Base-by-base conservation (phyloP, 2,329 filamentous ascomycete species). In the Scleromitrula shiraiana region DNA sequence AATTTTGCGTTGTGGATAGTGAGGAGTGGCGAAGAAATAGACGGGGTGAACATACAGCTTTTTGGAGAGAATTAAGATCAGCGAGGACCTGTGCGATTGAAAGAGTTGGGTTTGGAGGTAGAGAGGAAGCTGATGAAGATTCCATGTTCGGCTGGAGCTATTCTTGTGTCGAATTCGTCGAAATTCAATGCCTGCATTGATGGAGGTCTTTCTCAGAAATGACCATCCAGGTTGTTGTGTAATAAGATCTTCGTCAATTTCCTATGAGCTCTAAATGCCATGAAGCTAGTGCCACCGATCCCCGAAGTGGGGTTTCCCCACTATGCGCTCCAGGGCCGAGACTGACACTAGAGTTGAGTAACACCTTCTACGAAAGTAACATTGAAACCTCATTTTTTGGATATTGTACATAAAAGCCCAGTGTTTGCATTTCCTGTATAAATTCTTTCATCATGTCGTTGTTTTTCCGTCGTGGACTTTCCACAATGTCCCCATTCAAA, bases 401-500 rank as follows among this genome's bases (percentile, higher is more conserved):
- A 41, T 14, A 38, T 14, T 42, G 29, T 35, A 41, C 15, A 35
- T 27, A 23, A 14, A 12, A 12, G 33, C 27, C 30, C 33, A 14
- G 24, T 2, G 15, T n/a, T 33, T 33, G n/a, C 12, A 27, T 22
- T 27, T 35, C 30, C 22, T 14, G 9, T 24, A n/a, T 15, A 42
- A 17, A 17, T 27, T 12, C 9, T 17, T 35, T 12, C 53, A 56
- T 17, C 45, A 62, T 62, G 60, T 61, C 59, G 15, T 51, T 60
- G 30, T 24, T 60, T 23, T 62, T 63, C 35, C 59, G 62, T 36
- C 56, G 62, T 38, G 58, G 58, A 40, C 45, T 63, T 27, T 45
- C 58, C 38, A 67, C 62, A 50, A 65, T 69, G 61, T 66, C 71
- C 39, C 67, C 68, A 20, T 62, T 78, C 47, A 75, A 70, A 62